These are phyloP conservation scores for Globisporangium heterothallicum DNA, from an alignment of 352 stramenopile species.

Conservation along the genomic window DNA sequence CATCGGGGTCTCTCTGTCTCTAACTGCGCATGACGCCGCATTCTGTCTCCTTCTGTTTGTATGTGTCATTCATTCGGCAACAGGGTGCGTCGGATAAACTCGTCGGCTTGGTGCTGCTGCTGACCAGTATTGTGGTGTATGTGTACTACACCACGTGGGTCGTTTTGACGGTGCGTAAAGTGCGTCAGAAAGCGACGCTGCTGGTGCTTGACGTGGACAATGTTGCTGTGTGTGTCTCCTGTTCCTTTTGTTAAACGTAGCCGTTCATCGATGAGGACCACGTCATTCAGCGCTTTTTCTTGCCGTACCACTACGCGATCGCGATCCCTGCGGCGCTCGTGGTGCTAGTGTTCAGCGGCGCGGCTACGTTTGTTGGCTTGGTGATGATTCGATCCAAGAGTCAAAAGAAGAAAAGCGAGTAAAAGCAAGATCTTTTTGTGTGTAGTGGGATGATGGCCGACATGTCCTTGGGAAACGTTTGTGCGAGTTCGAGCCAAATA, in stretches of 20 bases:
- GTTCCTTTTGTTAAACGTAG: conserved; percentile 23
- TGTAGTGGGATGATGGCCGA: too few relatives aligned
- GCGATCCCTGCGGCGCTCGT: conserved; percentile 81
- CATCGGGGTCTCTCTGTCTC: too few relatives aligned
- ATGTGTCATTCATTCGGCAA: background rate
- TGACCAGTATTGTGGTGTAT: conserved; percentile 79
- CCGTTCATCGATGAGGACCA: conserved; percentile 85
- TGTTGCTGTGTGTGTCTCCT: conserved; percentile 1
- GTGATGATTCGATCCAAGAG: conserved; percentile 88
- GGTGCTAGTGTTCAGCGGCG: conserved; percentile 79
- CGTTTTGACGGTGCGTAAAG: conserved; percentile 69
- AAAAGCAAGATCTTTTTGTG: background rate
- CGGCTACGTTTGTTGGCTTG: conserved; percentile 83
- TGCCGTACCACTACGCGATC: conserved; percentile 87
- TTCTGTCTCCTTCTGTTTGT: background rate
- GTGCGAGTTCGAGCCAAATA: conserved; percentile 2
- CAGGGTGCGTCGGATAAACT: conserved; percentile 73
- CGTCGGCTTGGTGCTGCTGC: conserved; percentile 70
- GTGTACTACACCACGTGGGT: conserved; percentile 92
- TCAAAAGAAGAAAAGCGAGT: conserved; percentile 47
- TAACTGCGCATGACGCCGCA: too few relatives aligned
- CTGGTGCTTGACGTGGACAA: background rate
- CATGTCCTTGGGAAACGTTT: too few relatives aligned
- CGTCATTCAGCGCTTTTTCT: conserved; percentile 76
- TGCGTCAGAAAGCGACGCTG: background rate